These are phyloP conservation scores for Cyathus pygmaeus DNA, from an alignment of 1,284 basidiomycete genomes.

Conservation along the genomic window DNA sequence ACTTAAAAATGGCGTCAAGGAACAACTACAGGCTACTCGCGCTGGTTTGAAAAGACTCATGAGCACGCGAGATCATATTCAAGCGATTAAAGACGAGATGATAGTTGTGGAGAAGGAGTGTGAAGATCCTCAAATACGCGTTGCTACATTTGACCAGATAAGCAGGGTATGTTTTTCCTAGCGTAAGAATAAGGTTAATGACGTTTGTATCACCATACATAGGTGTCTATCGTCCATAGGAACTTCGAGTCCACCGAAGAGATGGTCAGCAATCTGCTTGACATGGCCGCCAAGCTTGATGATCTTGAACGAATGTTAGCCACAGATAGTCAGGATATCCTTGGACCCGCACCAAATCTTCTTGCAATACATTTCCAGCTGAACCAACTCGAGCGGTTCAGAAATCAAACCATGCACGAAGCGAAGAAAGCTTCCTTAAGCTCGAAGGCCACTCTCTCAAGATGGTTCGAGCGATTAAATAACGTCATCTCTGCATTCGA, in stretches of 20 bases:
- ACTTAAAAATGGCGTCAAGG: constrained; percentile 92
- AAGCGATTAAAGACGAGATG: constrained; percentile 93
- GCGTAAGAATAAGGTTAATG: neutral
- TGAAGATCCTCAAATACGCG: constrained; percentile 75
- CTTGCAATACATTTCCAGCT: constrained; percentile 93
- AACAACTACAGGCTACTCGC: constrained; percentile 92
- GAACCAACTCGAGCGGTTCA: constrained; percentile 89
- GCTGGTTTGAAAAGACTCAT: constrained; percentile 90
- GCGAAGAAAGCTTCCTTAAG: constrained; percentile 86
- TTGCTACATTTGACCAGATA: constrained; percentile 91
- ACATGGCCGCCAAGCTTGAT: constrained; percentile 89
- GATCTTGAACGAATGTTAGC: constrained; percentile 83
- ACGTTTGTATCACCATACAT: constrained; percentile 1
- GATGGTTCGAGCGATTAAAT: constrained; percentile 91
- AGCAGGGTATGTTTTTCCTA: constrained; percentile 71
- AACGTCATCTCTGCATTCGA: constrained; percentile 88
- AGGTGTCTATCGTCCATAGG: constrained; percentile 96
- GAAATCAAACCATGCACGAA: constrained; percentile 93
- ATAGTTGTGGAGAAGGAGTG: constrained; percentile 84
- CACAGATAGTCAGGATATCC: constrained; percentile 76
- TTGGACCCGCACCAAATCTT: constrained; percentile 88
- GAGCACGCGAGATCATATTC: constrained; percentile 84
- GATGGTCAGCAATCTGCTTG: constrained; percentile 92
- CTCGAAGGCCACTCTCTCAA: constrained; percentile 73
- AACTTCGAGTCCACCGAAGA: constrained; percentile 96